A percentile compares a stretch with the other conserved stretches of the same genome.
These are phyloP conservation scores for Begonia masoniana DNA, from an alignment of 306 rosid species.

Conservation along the genomic window DNA sequence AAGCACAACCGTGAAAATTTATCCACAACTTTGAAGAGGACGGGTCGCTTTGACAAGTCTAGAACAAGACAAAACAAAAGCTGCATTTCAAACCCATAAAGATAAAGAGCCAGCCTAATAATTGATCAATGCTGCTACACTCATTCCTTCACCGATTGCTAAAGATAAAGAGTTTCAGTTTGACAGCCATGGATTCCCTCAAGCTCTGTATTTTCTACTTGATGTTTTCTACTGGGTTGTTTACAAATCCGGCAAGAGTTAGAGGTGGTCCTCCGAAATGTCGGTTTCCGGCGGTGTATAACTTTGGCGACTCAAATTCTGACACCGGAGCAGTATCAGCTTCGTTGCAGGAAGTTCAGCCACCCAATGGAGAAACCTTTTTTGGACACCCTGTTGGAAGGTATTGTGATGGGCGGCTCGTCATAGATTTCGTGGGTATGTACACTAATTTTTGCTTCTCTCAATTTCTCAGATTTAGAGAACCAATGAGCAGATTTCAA, in stretches of 20 bases:
- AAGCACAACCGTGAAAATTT: too few relatives aligned
- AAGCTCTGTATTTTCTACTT: slow-evolving; percentile 4
- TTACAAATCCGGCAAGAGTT: slow-evolving; percentile 1
- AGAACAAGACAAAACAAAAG: too few relatives aligned
- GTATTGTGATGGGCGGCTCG: slow-evolving; percentile 66
- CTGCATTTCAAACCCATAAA: too few relatives aligned
- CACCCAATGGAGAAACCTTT: slow-evolving; percentile 77
- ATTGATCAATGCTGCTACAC: too few relatives aligned
- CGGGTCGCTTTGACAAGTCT: too few relatives aligned
- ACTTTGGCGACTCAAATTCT: slow-evolving; percentile 94
- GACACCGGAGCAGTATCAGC: slow-evolving; percentile 76
- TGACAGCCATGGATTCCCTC: slow-evolving; percentile 4
- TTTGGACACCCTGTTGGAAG: slow-evolving; percentile 71
- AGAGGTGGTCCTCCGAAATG: slow-evolving; percentile 23
- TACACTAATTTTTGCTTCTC: not conserved
- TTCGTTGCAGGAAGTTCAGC: slow-evolving; percentile 20
- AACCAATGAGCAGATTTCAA: not conserved
- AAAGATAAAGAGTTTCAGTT: not conserved
- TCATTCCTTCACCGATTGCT: not conserved
- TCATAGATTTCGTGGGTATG: slow-evolving; percentile 60
- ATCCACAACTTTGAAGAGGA: too few relatives aligned
- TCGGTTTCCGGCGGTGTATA: slow-evolving; percentile 58
- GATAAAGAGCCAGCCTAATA: too few relatives aligned
- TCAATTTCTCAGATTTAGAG: too few relatives aligned
- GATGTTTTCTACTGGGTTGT: slow-evolving; percentile 12